These are phyloP conservation scores for Jasminum sambac DNA, from an alignment of 257 asterid genomes.

Conservation along the genomic window DNA sequence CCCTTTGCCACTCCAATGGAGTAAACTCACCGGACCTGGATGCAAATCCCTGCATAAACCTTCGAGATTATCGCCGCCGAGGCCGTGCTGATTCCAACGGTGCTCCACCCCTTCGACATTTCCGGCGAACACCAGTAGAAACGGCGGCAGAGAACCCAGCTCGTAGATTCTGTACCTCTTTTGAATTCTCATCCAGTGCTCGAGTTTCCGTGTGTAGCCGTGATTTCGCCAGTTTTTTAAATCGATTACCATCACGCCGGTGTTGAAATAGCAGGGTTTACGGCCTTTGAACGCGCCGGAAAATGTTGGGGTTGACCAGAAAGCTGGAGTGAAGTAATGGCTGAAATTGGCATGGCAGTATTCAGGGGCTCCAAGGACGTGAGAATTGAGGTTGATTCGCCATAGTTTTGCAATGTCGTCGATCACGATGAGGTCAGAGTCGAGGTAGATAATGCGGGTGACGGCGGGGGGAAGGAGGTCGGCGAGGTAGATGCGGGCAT, in stretches of 20 bases:
- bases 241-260: conserved; percentile 89
- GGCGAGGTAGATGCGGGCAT: conserved; percentile 88
- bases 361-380: conserved; percentile 74
- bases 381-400: conserved; percentile 48
- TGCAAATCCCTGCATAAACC: conserved; percentile 76
- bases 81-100: conserved; percentile 87
- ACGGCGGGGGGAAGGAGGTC: conserved; percentile 60
- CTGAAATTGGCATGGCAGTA: conserved; percentile 83
- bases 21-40: conserved; percentile 81
- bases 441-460: conserved; percentile 72
- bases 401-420: conserved; percentile 77
- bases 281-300: conserved; percentile 42
- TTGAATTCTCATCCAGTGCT: conserved; percentile 78
- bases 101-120: conserved; percentile 69
- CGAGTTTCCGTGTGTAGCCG: conserved; percentile 52
- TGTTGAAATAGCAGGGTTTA: conserved; percentile 73
- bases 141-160: conserved; percentile 75
- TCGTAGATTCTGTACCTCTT: conserved; percentile 65
- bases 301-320: conserved; percentile 60
- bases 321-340: conserved; percentile 64
- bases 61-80: conserved; percentile 76
- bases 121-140: conserved; percentile 66
- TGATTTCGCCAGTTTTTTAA: conserved; percentile 53
- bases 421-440: conserved; percentile 77
- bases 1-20: conserved; percentile 95